phyloP scores from a whole-genome alignment of 176 grass and related monocot species.

The Poa annua region DNA sequence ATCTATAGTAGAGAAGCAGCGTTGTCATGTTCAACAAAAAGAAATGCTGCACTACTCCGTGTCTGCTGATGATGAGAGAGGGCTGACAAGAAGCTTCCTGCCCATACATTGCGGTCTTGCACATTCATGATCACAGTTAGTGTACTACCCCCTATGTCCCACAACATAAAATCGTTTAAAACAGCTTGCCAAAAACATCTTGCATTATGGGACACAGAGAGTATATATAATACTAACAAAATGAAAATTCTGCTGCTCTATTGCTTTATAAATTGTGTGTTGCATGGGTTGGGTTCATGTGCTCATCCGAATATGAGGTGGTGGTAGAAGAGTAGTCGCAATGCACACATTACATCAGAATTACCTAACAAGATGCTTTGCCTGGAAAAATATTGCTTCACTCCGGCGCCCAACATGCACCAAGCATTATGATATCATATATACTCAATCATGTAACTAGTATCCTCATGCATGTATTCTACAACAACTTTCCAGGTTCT shows the following conservation, averaged over 20 bases:
- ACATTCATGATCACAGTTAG: not conserved
- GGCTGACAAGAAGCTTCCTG: conserved; percentile 42
- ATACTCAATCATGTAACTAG: not conserved
- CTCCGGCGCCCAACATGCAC: conserved; percentile 17
- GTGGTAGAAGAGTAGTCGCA: not conserved
- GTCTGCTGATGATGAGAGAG: conserved; percentile 10
- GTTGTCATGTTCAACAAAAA: conserved; percentile 39
- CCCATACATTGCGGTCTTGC: conserved; percentile 25
- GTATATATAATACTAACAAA: not conserved
- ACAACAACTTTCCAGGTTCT: conserved; percentile 19
- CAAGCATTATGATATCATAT: not conserved
- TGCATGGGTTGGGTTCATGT: conserved; percentile 20
- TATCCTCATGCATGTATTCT: not conserved
- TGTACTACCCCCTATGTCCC: not conserved
- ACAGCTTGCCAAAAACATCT: too few species aligned
- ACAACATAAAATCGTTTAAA: too few species aligned
- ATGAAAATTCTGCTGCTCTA: conserved; percentile 20
- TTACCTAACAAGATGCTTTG: conserved; percentile 5
- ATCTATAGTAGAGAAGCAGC: conserved; percentile 36
- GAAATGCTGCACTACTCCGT: conserved; percentile 25
- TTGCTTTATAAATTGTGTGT: not conserved
- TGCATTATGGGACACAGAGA: too few species aligned
- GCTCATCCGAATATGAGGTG: conserved; percentile 19
- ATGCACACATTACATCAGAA: not conserved
- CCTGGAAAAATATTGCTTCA: conserved; percentile 1